Conservation (phyloP, 73 alveolate species). For the Halteria grandinella region DNA sequence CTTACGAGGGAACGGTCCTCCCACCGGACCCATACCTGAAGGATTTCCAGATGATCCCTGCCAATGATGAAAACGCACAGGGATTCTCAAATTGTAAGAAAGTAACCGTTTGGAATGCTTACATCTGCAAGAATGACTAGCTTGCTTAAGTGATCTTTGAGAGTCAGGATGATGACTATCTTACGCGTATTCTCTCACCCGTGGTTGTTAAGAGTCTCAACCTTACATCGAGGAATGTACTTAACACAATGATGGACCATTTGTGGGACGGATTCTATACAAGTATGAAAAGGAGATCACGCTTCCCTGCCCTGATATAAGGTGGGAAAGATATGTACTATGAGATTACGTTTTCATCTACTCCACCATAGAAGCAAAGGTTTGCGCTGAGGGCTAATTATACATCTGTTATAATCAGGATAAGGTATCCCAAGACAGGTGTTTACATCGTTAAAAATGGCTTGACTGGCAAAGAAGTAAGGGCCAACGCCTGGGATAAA, state of each 20-base stretch:
- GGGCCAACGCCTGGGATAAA: conserved; percentile 36
- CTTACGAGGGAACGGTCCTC: not conserved
- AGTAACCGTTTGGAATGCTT: conserved; percentile 10
- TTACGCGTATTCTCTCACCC: conserved; percentile 36
- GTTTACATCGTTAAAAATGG: conserved; percentile 11
- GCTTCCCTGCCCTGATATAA: conserved; percentile 29
- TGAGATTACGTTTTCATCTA: conserved; percentile 31
- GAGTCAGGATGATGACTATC: conserved; percentile 29
- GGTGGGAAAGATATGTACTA: conserved; percentile 1
- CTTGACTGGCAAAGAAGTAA: conserved; percentile 10
- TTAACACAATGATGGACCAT: conserved; percentile 42
- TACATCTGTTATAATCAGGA: not conserved
- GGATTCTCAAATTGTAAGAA: not conserved
- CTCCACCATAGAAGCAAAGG: conserved; percentile 32
- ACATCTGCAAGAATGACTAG: conserved; percentile 19
- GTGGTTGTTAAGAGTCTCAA: not conserved
- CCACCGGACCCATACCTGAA: not conserved
- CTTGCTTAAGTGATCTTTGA: conserved; percentile 35
- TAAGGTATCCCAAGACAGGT: conserved; percentile 45
- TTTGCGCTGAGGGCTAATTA: not conserved
- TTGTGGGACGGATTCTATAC: conserved; percentile 67
- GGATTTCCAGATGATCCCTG: conserved; percentile 17
- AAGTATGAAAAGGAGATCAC: not conserved
- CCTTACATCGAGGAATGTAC: conserved; percentile 7
- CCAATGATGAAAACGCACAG: not conserved